These are phyloP conservation scores for Kodamaea plutei DNA, from an alignment of 1,139 yeast genomes.

Conservation along the genomic window DNA sequence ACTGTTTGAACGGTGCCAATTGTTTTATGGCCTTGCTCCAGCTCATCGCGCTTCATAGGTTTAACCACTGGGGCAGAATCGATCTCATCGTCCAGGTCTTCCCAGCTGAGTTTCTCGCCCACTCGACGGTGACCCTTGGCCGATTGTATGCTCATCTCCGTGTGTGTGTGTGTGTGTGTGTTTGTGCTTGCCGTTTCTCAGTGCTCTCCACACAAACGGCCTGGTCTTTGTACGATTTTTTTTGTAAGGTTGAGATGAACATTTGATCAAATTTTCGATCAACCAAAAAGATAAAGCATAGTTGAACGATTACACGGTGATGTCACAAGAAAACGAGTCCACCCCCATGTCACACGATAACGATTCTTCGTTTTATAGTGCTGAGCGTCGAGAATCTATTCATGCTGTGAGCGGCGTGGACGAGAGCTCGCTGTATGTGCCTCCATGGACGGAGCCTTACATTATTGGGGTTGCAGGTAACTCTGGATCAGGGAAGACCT, in stretches of 20 bases:
- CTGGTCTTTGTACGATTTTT: slow-evolving; percentile 1
- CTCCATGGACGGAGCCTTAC: slow-evolving; percentile 97
- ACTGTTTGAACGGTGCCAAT: background rate
- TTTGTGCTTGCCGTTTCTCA: too few relatives aligned
- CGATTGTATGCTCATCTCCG: slow-evolving; percentile 9
- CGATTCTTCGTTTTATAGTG: slow-evolving; percentile 16
- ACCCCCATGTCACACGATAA: too few relatives aligned
- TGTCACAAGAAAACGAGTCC: slow-evolving; percentile 7
- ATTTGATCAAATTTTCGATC: background rate
- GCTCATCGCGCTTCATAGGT: too few relatives aligned
- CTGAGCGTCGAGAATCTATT: slow-evolving; percentile 5
- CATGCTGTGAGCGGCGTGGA: slow-evolving; percentile 1
- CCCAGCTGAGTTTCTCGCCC: slow-evolving; percentile 14
- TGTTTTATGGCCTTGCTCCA: background rate
- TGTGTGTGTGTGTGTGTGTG: too few relatives aligned
- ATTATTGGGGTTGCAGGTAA: slow-evolving; percentile 93
- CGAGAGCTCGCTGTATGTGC: slow-evolving; percentile 45
- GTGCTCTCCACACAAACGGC: too few relatives aligned
- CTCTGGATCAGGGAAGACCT: slow-evolving; percentile 94
- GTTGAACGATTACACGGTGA: too few relatives aligned
- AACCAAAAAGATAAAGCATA: too few relatives aligned
- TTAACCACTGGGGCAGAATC: background rate
- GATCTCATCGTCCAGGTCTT: slow-evolving; percentile 8
- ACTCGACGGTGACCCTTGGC: slow-evolving; percentile 17
- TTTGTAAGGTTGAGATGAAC: too few relatives aligned